Evolutionary conservation across 352 stramenopile species (phyloP), one percentile per base, ranked within the genome.

Genomic region (Phytophthora ohioensis): DNA sequence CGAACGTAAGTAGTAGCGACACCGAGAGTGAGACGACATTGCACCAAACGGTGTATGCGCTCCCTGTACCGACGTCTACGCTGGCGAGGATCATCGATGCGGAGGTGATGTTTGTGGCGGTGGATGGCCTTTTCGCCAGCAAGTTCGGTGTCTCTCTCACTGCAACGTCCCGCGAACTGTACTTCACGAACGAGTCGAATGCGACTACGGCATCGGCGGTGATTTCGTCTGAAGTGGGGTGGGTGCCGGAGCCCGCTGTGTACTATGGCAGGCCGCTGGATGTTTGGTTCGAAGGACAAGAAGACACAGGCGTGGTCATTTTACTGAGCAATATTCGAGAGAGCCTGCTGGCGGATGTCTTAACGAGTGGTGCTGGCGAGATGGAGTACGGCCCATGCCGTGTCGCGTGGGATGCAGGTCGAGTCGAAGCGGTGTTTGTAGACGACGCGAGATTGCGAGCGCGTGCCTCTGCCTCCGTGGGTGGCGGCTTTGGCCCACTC

Each of bases 141-240:
- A 46, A 4, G n/a, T 69, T 74, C 41, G 60, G 32, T 12, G 39
- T 74, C 15, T 70, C 53, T n/a, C 32, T 74, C 27, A 51, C 53
- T 3, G 67, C 45, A 11, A 70, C 48, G 11, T 70, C 59, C 10
- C 59, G 60, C 21, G 67, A 74, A 48, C 67, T 74, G 3, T 74
- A 60, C 45, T 70, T 58, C 42, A 70, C 52, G 8, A 52, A 49
- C 36, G 42, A n/a, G 30, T 42, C 45, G 10, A 62, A 62, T 39
- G n/a, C 41, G 38, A 67, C 54, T 31, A 42, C 39, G 31, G 61
- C 68, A 13, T 58, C 62, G 36, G 34, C 47, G 4, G 41, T 62
- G 38, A 48, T 38, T 32, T 39, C 47, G 32, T 42, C 17, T 9
- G 61, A 67, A 42, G 68, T 75, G 43, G 62, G 61, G n/a, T 75